Evolutionary conservation across 2,329 filamentous ascomycete genomes (phyloP), one percentile per base, ranked within the genome.

Genomic region (Curvularia verruculosa): DNA sequence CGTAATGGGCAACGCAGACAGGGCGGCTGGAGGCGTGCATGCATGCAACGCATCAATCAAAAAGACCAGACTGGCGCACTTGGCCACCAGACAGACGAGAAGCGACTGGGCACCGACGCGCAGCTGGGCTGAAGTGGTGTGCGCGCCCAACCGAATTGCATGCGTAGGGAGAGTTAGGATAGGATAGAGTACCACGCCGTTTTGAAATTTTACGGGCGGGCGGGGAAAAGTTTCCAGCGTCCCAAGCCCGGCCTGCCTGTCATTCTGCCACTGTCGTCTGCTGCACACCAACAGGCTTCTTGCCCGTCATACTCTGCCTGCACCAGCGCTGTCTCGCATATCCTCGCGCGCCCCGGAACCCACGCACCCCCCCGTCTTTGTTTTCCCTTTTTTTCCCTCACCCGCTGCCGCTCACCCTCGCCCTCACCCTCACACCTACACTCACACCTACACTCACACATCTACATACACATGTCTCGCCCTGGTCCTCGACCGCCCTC

Each of bases 121-220:
- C 39, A 48, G 59, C 61, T 46, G 31, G n/a, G n/a, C n/a, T n/a
- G n/a, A n/a, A n/a, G n/a, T n/a, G n/a, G n/a, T n/a, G 54, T 63
- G 60, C 54, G 63, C 54, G 67, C 67, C 67, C 67, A 67, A 69
- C 67, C 59, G 64, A 55, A 29, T 29, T 56, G 59, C 58, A 63
- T 5, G 59, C 65, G 66, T 67, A 57, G 49, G 49, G 44, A n/a
- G n/a, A n/a, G n/a, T n/a, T n/a, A n/a, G n/a, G n/a, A 52, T 8
- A 26, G 24, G 44, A 59, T 65, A 63, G 63, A 65, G 63, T 63
- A 65, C 60, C 59, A 49, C 43, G 41, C 52, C 64, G 65, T 66
- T 68, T 65, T 60, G 64, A 65, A 66, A 58, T 64, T 64, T 68
- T 66, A 37, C 49, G 49, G 37, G 62, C 65, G 60, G 61, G 63